phyloP scores from a whole-genome alignment of 768 basidiomycete genomes.

The Termitomyces sp. region DNA sequence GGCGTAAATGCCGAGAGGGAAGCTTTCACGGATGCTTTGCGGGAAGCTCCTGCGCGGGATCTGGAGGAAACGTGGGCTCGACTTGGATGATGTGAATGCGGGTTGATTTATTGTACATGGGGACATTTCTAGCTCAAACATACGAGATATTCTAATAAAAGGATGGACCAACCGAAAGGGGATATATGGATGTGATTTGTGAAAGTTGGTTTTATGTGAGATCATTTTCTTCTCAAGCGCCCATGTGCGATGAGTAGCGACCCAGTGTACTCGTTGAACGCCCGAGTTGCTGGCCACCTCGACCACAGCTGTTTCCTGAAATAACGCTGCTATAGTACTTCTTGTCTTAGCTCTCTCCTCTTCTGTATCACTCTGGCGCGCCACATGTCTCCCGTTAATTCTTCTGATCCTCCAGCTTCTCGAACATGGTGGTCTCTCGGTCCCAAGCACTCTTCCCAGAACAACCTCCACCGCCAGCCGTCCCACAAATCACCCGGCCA shows the following conservation, averaged over 20 bases:
- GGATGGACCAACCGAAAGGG: slow-evolving; percentile 1
- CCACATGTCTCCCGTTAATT: slow-evolving; percentile 28
- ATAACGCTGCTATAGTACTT: not conserved
- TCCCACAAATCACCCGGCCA: slow-evolving; percentile 23
- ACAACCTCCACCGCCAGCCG: slow-evolving; percentile 25
- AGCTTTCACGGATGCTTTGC: slow-evolving; percentile 53
- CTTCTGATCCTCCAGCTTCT: slow-evolving; percentile 25
- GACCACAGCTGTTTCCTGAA: not conserved
- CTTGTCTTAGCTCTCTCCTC: not conserved
- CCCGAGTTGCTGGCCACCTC: slow-evolving; percentile 7
- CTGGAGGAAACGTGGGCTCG: slow-evolving; percentile 70
- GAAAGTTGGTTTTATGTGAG: slow-evolving; percentile 6
- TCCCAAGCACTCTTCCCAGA: slow-evolving; percentile 18
- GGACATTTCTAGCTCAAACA: slow-evolving; percentile 6
- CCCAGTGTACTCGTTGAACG: not conserved
- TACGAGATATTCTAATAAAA: not conserved
- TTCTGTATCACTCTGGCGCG: slow-evolving; percentile 4
- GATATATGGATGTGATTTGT: not conserved
- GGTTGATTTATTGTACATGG: slow-evolving; percentile 4
- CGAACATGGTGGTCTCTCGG: slow-evolving; percentile 43
- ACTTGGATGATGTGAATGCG: slow-evolving; percentile 33
- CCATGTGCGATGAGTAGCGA: slow-evolving; percentile 10
- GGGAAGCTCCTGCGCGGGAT: slow-evolving; percentile 54
- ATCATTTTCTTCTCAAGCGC: slow-evolving; percentile 12
- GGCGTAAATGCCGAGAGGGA: slow-evolving; percentile 19